Base-by-base conservation (phyloP, 2,329 filamentous ascomycete genomes). In the Cladosporium halotolerans region DNA sequence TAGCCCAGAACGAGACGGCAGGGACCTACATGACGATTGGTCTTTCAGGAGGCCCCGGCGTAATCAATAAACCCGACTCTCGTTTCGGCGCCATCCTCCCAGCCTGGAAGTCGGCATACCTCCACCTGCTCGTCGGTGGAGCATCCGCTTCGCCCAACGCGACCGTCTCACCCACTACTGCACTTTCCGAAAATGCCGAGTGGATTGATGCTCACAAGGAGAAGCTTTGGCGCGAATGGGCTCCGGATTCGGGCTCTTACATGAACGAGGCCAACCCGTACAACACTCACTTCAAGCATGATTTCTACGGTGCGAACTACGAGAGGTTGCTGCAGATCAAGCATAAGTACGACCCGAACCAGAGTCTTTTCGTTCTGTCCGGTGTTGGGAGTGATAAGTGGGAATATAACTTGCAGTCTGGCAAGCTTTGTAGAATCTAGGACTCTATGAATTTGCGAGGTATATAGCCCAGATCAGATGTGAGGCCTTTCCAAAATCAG, bases 231-330 rank as follows among this genome's bases (percentile, higher is more conserved):
- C 68, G 67, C 40, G 56, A 71, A 9, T 61, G 79, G 19, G 68
- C 72, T 4, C 65, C 73, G 64, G n/a, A 71, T 66, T 38, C 70
- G 66, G 34, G 71, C 16, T 67, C 71, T 4, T 78, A 78, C 59
- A 60, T 76, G 55, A 78, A 76, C 56, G 76, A 77, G 60, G 76
- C 72, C 47, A 55, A 68, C 52, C 55, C 62, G 3, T 62, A 67
- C 36, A 68, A 69, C 48, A 57, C 63, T 11, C 57, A 66, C n/a
- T 58, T 59, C 39, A 58, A 61, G 13, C 63, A 64, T 48, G 58
- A 57, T 34, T 70, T 68, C 45, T 63, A 62, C 14, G 61, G 59
- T n/a, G 54, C 55, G 3, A 69, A 68, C 53, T 38, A 69, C 23
- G 48, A 57, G 46, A 59, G 54, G 41, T 40, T 70, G 48, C 58